Evolutionary conservation across 192 early-diverging fungal species (phyloP), one percentile per base, ranked within the genome.

Genomic region (Podila verticillata): DNA sequence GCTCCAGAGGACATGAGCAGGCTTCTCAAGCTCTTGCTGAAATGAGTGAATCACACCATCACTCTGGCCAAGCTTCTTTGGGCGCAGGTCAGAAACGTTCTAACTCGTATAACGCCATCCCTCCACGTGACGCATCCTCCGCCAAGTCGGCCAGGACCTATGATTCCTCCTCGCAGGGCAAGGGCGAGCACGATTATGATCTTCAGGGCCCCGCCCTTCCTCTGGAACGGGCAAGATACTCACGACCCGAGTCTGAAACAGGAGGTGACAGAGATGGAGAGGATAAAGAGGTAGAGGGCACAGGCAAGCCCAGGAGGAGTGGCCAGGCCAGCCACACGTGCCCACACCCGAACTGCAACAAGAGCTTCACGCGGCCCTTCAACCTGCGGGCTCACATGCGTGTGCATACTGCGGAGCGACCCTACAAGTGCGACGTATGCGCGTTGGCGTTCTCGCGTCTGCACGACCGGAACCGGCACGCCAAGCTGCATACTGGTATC

Each of bases 381-480:
- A 93, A 93, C 63, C 72, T 93, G 48, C 88, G 92, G 59, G 90
- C 89, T 5, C 92, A 93, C 57, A 89, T 87, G 63, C 84, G 88
- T 26, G 83, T 86, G 0, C 92, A 93, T 49, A 91, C 91, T 29
- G 89, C 86, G 32, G 91, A 92, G 58, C 70, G 86, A 2, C 91
- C 91, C 30, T 93, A 87, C 70, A 83, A 82, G 22, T 93, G 92
- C 75, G 84, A 87, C 28, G 86, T 85, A 51, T 97, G 95, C 77
- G 77, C 87, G 19, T 87, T 88, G 66, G 85, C 91, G 8, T 97
- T 97, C 75, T 90, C 94, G 0, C 87, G 95, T 15, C 89, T 93
- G 68, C 94, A 97, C 70, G 95, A 97, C 69, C 86, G 95, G 24
- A 97, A 95, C 74, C 89, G 95, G 31, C 92, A 93, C 65, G 87